A percentile compares a stretch with the other conserved stretches of the same genome.
phyloP scores from a whole-genome alignment of 1,139 yeast species.

The Dujonia santamariae region DNA sequence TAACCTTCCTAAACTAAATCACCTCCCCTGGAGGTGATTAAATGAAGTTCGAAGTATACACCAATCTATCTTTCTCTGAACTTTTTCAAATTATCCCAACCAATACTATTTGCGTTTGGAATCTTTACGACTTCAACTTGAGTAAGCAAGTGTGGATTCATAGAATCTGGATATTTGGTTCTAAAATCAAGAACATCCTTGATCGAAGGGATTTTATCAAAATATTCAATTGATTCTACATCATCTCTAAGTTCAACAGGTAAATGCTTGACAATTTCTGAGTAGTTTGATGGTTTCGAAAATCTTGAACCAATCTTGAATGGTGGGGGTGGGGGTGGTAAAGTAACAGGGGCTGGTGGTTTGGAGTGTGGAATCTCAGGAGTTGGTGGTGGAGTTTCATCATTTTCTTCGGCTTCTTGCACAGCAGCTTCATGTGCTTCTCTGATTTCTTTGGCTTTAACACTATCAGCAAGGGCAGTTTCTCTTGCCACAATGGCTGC shows the following conservation, averaged over 20 bases:
- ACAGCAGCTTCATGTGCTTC: constrained; percentile 16
- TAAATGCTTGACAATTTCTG: constrained; percentile 29
- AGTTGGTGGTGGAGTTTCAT: constrained; percentile 19
- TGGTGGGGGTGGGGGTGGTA: constrained; percentile 8
- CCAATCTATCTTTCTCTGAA: constrained; percentile 15
- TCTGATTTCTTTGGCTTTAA: constrained; percentile 12
- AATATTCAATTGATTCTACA: constrained; percentile 6
- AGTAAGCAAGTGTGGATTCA: constrained; percentile 34
- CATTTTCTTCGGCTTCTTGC: constrained; percentile 8
- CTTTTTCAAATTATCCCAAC: constrained; percentile 45
- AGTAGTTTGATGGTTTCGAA: constrained; percentile 31
- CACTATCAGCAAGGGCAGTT: constrained; percentile 15
- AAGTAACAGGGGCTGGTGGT: constrained; percentile 1
- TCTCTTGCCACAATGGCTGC: constrained; percentile 9
- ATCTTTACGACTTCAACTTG: constrained; percentile 41
- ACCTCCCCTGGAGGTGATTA: too few species aligned
- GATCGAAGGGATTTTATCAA: constrained; percentile 21
- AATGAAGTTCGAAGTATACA: too few species aligned
- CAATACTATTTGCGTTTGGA: constrained; percentile 45
- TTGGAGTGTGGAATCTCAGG: constrained; percentile 10
- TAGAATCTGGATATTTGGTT: constrained; percentile 29
- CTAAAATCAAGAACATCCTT: constrained; percentile 36
- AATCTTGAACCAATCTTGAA: constrained; percentile 20
- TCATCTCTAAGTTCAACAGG: constrained; percentile 35
- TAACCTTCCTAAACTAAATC: too few species aligned